Evolutionary conservation across 2,329 filamentous ascomycete genomes (phyloP).

Genomic region (Pseudogymnoascus sp.): DNA sequence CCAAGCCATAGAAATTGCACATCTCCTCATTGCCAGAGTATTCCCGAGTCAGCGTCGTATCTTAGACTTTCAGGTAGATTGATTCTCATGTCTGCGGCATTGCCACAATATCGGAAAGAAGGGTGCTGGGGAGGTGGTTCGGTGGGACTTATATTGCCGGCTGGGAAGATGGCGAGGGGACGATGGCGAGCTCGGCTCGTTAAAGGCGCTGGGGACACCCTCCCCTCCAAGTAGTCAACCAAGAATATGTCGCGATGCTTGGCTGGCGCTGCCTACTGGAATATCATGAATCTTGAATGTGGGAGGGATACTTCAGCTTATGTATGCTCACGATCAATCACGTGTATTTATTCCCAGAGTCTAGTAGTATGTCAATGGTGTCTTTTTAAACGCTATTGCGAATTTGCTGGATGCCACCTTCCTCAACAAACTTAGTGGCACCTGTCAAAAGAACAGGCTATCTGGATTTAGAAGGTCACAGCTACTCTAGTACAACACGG

Average conservation of each 20-base stretch:
- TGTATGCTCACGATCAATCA: neutral
- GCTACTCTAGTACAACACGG: neutral
- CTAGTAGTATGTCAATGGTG: neutral
- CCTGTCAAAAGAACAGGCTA: neutral
- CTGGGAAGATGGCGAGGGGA: neutral
- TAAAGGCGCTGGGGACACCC: neutral
- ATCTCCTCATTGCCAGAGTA: neutral
- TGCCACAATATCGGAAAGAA: neutral
- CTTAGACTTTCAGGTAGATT: neutral
- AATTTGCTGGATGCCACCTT: neutral
- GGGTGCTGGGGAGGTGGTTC: neutral
- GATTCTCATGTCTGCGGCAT: neutral
- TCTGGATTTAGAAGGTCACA: neutral
- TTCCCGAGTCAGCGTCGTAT: slow-evolving; percentile 3
- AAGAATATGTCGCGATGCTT: neutral
- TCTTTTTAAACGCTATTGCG: neutral
- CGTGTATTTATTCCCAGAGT: neutral
- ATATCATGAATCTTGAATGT: neutral
- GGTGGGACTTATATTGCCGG: neutral
- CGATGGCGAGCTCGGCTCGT: neutral
- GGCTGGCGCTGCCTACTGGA: neutral
- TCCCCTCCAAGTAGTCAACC: neutral
- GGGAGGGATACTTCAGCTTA: neutral
- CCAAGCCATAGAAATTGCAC: neutral
- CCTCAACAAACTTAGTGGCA: neutral